Percentiles rank a stretch among this genome's conserved stretches.
Evolutionary conservation across 164 flowering plant species (phyloP).

Genomic region (Annona cherimola): DNA sequence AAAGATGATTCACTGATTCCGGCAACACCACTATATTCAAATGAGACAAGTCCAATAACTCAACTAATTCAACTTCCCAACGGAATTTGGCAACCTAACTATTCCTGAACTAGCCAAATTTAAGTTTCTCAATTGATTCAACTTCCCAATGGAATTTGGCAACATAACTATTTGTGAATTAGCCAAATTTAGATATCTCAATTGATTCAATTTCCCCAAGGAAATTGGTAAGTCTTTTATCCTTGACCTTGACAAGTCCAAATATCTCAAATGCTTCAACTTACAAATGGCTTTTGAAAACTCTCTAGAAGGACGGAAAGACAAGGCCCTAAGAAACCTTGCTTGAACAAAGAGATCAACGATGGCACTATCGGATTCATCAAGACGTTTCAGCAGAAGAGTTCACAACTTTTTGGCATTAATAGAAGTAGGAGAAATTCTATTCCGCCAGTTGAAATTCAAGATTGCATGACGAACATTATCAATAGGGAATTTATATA

Average conservation of each 20-base stretch:
- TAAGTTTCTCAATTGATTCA: slow-evolving; percentile 17
- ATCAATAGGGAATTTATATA: too few species aligned
- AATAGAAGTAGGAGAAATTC: slow-evolving; percentile 5
- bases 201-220: neutral
- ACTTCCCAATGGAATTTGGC: neutral
- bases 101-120: too few species aligned
- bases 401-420: neutral
- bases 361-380: neutral
- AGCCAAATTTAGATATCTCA: slow-evolving; percentile 7
- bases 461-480: too few species aligned
- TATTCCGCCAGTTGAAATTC: neutral
- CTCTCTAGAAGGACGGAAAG: too few species aligned
- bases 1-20: too few species aligned
- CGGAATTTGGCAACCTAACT: too few species aligned
- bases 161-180: neutral
- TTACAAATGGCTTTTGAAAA: too few species aligned
- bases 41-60: too few species aligned
- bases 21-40: too few species aligned
- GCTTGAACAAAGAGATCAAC: neutral
- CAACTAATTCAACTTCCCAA: too few species aligned
- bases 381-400: slow-evolving; percentile 4
- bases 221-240: slow-evolving; percentile 4
- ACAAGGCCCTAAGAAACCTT: too few species aligned
- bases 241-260: slow-evolving; percentile 1
- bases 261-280: neutral